Evolutionary conservation across 2,329 filamentous ascomycete species (phyloP).

Genomic region (Ceratocystis huliohia): DNA sequence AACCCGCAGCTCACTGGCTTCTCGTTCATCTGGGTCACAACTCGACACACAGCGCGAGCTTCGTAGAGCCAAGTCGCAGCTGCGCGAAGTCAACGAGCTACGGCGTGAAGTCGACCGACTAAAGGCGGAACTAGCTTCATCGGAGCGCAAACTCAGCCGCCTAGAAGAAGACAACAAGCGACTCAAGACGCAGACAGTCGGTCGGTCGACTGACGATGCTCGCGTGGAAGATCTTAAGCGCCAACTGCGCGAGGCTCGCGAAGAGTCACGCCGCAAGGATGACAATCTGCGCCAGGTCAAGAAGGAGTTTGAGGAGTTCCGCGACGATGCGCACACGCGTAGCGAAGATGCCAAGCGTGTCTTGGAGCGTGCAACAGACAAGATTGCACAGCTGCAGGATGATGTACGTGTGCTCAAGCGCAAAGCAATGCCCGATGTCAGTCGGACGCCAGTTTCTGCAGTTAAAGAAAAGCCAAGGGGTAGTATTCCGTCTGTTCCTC

Average conservation of each 20-base stretch:
- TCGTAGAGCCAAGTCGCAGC: constrained; percentile 40
- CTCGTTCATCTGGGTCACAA: constrained; percentile 39
- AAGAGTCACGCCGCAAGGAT: constrained; percentile 37
- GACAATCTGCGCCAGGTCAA: constrained; percentile 38
- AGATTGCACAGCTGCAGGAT: constrained; percentile 44
- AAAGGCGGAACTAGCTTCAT: constrained; percentile 37
- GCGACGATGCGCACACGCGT: constrained; percentile 40
- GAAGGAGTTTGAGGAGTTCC: constrained; percentile 41
- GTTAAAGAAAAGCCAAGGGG: background rate
- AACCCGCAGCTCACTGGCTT: constrained; percentile 33
- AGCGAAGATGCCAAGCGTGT: constrained; percentile 45
- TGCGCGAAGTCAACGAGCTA: constrained; percentile 39
- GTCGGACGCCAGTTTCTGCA: background rate
- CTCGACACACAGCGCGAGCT: constrained; percentile 43
- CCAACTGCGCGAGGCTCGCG: constrained; percentile 34
- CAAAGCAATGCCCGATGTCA: background rate
- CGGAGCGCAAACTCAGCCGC: constrained; percentile 34
- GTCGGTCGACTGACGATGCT: constrained; percentile 21
- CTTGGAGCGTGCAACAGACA: constrained; percentile 43
- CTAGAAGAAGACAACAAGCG: constrained; percentile 30
- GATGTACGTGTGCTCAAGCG: constrained; percentile 34
- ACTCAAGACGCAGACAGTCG: constrained; percentile 23
- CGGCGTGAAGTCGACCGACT: constrained; percentile 42
- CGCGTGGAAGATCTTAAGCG: constrained; percentile 15
- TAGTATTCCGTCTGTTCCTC: background rate